Percentiles rank a stretch among this genome's conserved stretches.
Conservation (phyloP, 257 asterid species). For the Solanum tarapatanum region DNA sequence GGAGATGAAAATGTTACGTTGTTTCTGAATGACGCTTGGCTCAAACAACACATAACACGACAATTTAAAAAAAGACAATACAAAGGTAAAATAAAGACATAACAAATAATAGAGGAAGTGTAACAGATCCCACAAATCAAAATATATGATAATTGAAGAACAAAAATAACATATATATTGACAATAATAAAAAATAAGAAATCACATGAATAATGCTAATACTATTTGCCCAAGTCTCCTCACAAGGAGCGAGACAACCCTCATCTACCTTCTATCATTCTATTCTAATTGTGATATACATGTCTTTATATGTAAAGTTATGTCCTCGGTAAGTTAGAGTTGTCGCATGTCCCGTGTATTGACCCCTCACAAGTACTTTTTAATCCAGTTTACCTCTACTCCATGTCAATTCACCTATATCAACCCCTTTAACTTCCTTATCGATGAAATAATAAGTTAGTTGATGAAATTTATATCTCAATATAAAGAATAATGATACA, state of each 20-base stretch:
- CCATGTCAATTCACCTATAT: neutral
- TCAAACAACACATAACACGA: neutral
- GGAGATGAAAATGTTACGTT: fast-evolving
- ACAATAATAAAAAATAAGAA: too few species aligned
- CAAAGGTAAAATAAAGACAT: neutral
- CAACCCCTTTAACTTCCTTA: neutral
- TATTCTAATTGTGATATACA: neutral
- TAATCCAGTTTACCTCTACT: neutral
- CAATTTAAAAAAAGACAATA: neutral
- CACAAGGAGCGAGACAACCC: neutral
- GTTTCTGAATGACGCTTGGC: fast-evolving
- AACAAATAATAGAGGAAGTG: neutral
- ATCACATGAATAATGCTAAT: too few species aligned
- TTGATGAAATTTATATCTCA: neutral
- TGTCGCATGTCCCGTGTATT: neutral
- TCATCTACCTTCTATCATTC: neutral
- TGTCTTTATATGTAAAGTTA: neutral
- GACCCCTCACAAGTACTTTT: neutral
- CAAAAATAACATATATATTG: too few species aligned
- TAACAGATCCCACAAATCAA: too few species aligned
- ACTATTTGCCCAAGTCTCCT: neutral
- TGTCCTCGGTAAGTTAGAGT: neutral
- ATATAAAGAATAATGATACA: neutral
- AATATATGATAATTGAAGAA: neutral
- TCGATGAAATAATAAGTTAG: neutral